phyloP scores from a whole-genome alignment of 441 rosid genomes.

The Gossypium lobatum region DNA sequence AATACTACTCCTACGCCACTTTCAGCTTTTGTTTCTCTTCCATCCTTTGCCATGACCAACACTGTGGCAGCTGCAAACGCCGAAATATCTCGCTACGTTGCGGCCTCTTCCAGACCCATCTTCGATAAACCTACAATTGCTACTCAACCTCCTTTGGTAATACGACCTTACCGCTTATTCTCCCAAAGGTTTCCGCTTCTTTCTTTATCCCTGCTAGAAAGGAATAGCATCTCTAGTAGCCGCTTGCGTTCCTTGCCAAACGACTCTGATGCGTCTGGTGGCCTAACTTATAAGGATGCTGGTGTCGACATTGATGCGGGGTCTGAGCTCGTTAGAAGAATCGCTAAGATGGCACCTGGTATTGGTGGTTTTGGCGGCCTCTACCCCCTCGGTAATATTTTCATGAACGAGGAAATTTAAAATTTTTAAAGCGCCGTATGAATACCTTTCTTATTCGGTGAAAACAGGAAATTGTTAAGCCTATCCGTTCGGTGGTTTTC shows the following conservation, averaged over 20 bases:
- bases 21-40: background rate
- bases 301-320: conserved; percentile 98
- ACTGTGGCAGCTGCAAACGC: conserved; percentile 23
- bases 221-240: background rate
- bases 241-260: conserved; percentile 25
- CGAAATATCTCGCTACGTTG: conserved; percentile 21
- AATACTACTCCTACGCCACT: background rate
- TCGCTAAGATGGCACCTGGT: conserved; percentile 86
- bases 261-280: conserved; percentile 17
- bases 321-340: conserved; percentile 74
- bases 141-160: background rate
- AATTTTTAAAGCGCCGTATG: background rate
- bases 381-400: conserved; percentile 57
- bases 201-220: background rate
- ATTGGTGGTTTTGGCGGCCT: conserved; percentile 94
- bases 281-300: conserved; percentile 74
- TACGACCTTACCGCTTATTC: conserved; percentile 2
- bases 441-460: background rate
- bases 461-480: background rate
- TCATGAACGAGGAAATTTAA: background rate
- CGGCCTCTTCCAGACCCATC: background rate
- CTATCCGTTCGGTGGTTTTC: background rate
- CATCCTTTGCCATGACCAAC: conserved; percentile 15
- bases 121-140: background rate
- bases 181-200: conserved; percentile 12